These are phyloP conservation scores for Aspergillus eucalypticola DNA, from an alignment of 2,329 filamentous ascomycete species.

Conservation along the genomic window DNA sequence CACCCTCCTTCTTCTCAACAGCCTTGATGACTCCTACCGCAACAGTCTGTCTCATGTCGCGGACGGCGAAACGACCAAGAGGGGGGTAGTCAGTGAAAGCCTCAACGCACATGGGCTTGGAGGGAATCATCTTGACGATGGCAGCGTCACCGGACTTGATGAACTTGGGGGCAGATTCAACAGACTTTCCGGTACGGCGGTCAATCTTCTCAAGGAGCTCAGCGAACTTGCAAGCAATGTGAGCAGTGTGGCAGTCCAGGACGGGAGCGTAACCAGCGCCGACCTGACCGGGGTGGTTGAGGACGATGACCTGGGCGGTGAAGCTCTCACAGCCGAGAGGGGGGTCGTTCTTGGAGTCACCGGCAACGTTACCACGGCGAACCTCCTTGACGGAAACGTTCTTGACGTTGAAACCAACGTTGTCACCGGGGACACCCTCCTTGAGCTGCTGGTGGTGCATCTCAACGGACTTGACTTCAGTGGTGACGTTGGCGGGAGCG, in stretches of 20 bases:
- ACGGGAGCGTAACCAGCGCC: constrained; percentile 99
- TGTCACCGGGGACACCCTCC: constrained; percentile 97
- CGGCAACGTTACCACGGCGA: constrained; percentile 98
- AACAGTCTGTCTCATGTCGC: constrained; percentile 70
- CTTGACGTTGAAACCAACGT: constrained; percentile 99
- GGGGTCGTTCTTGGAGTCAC: constrained; percentile 99
- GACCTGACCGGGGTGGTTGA: constrained; percentile 99
- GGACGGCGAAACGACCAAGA: constrained; percentile 99
- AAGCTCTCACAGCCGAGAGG: constrained; percentile 85
- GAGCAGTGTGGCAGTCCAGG: constrained; percentile 99
- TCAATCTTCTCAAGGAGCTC: constrained; percentile 99
- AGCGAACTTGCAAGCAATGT: constrained; percentile 99
- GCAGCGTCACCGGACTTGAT: constrained; percentile 99
- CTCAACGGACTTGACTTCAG: constrained; percentile 99
- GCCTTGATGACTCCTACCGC: constrained; percentile 59
- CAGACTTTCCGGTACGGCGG: constrained; percentile 98
- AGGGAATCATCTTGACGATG: constrained; percentile 99
- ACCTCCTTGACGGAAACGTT: constrained; percentile 99
- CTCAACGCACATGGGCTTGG: constrained; percentile 99
- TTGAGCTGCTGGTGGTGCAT: constrained; percentile 99
- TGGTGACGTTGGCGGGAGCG: constrained; percentile 97
- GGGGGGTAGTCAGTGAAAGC: constrained; percentile 99
- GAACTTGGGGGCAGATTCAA: constrained; percentile 93
- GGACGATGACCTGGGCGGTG: constrained; percentile 99
- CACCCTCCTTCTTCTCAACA: constrained; percentile 65